Percentiles rank a stretch among this genome's conserved stretches.
These are phyloP conservation scores for Pythium myriotylum DNA, from an alignment of 352 stramenopile species.

Conservation along the genomic window DNA sequence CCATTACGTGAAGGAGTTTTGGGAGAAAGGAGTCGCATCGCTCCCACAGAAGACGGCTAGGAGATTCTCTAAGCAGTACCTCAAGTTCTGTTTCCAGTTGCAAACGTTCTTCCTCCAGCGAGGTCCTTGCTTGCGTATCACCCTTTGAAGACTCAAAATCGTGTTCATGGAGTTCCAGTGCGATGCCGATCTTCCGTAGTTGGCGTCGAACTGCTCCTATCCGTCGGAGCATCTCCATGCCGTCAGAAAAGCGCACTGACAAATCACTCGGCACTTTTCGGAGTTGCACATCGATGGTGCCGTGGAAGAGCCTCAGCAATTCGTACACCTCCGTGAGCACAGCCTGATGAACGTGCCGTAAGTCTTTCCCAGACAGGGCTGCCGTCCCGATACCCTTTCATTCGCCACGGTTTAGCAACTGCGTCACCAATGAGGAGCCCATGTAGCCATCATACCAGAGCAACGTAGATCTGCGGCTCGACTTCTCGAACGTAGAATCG, in stretches of 20 bases:
- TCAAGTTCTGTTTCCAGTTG: conserved; percentile 32
- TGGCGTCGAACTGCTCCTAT: conserved; percentile 42
- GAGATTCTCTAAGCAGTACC: conserved; percentile 35
- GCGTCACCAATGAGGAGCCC: neutral
- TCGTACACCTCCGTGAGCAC: conserved; percentile 51
- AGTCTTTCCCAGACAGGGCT: conserved; percentile 34
- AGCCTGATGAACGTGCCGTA: conserved; percentile 36
- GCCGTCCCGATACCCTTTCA: neutral
- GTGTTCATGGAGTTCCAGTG: conserved; percentile 31
- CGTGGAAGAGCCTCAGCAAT: conserved; percentile 59
- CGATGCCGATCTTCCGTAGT: conserved; percentile 47
- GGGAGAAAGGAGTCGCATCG: conserved; percentile 48
- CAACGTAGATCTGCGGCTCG: conserved; percentile 62
- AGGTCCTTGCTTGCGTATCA: conserved; percentile 10
- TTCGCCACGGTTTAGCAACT: neutral
- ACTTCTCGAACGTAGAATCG: conserved; percentile 54
- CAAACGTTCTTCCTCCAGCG: conserved; percentile 3
- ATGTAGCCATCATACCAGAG: conserved; percentile 47
- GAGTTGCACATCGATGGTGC: conserved; percentile 47
- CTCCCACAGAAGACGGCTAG: conserved; percentile 30
- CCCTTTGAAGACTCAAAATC: neutral
- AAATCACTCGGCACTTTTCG: conserved; percentile 3
- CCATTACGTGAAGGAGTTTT: conserved; percentile 40
- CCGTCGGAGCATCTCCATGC: conserved; percentile 51
- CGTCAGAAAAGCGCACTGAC: conserved; percentile 27